Percentiles rank a stretch among this genome's conserved stretches.
Evolutionary conservation across 805 yeast species (phyloP).

Genomic region (Saccharomycopsis fibuligera): DNA sequence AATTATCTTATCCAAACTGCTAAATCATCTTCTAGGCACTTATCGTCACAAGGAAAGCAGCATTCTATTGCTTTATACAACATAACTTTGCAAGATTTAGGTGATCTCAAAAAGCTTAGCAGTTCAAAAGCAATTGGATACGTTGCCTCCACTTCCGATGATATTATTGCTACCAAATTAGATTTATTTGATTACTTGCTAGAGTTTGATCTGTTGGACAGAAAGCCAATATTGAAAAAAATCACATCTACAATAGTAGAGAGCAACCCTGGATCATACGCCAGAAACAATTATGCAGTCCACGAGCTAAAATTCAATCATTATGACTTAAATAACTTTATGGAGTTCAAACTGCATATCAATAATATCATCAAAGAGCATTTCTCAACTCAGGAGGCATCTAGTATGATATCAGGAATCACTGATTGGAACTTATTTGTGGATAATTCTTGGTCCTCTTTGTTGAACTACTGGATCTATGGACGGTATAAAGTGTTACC

Average conservation of each 20-base stretch:
- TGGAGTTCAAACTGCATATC: too few relatives aligned
- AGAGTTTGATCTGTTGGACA: conserved; percentile 10
- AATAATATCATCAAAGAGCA: neutral
- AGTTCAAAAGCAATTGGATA: conserved; percentile 3
- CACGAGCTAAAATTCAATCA: conserved; percentile 4
- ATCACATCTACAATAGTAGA: too few relatives aligned
- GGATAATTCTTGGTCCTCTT: conserved; percentile 13
- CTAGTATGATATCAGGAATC: neutral
- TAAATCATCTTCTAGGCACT: neutral
- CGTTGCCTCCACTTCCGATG: conserved; percentile 17
- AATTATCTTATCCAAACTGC: neutral
- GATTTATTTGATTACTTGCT: conserved; percentile 13
- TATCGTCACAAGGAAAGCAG: neutral
- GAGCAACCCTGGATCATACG: neutral
- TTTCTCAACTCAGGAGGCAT: too few relatives aligned
- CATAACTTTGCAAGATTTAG: conserved; percentile 12
- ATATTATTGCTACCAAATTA: conserved; percentile 7
- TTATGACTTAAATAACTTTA: conserved; percentile 7
- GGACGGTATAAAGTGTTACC: neutral
- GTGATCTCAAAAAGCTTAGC: neutral
- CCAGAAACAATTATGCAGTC: too few relatives aligned
- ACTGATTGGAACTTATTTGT: neutral
- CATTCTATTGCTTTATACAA: conserved; percentile 10
- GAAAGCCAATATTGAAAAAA: conserved; percentile 2
- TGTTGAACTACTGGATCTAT: conserved; percentile 1